These are phyloP conservation scores for Monilinia fructicola DNA, from an alignment of 2,329 filamentous ascomycete species.

Conservation along the genomic window DNA sequence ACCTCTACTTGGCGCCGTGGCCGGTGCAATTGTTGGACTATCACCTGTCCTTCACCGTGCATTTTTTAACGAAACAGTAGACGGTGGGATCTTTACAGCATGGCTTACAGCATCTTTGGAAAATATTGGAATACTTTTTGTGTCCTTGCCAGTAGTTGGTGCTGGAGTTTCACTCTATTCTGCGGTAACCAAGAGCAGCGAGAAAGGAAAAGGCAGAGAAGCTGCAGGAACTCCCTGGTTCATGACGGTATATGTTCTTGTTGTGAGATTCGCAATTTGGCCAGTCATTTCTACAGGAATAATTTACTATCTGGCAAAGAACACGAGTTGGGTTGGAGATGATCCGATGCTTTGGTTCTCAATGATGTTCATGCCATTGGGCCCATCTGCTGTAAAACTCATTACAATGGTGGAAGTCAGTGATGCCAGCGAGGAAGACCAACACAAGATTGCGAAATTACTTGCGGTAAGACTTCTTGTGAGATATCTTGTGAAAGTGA, in stretches of 20 bases:
- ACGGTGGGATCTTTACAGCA: constrained; percentile 64
- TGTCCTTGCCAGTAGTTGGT: constrained; percentile 63
- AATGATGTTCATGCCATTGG: constrained; percentile 50
- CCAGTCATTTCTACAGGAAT: constrained; percentile 54
- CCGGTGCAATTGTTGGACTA: constrained; percentile 60
- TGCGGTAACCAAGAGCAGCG: constrained; percentile 49
- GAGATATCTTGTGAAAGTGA: too few relatives aligned
- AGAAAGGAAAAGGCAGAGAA: constrained; percentile 33
- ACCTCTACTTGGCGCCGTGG: constrained; percentile 58
- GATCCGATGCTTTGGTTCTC: constrained; percentile 68
- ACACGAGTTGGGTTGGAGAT: constrained; percentile 50
- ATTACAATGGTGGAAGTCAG: constrained; percentile 49
- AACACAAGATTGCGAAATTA: constrained; percentile 47
- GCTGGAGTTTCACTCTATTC: constrained; percentile 65
- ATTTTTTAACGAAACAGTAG: constrained; percentile 58
- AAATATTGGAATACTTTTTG: constrained; percentile 64
- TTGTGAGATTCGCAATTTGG: constrained; percentile 62
- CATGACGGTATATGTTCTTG: constrained; percentile 51
- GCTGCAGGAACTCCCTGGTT: constrained; percentile 48
- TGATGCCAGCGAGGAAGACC: constrained; percentile 43
- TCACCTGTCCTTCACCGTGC: constrained; percentile 57
- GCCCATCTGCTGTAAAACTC: constrained; percentile 50
- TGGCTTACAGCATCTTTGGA: constrained; percentile 63
- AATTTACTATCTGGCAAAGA: constrained; percentile 55
- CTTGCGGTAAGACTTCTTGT: constrained; percentile 42